These are phyloP conservation scores for Arctium minus DNA, from an alignment of 129 eudicot genomes.

Conservation along the genomic window DNA sequence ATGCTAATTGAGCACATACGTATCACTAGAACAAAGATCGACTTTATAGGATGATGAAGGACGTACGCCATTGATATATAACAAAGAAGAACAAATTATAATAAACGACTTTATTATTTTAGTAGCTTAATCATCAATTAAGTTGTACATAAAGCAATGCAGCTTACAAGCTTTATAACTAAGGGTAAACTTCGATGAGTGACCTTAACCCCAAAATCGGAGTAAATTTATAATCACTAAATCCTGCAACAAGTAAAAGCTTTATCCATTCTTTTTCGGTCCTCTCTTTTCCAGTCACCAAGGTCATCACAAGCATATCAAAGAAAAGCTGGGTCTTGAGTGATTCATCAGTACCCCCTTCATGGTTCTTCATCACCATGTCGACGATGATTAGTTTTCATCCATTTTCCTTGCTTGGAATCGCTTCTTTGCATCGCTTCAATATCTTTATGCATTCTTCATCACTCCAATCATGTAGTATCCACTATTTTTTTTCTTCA, in stretches of 20 bases:
- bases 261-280: constrained; percentile 35
- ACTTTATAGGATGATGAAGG: no score
- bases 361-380: constrained; percentile 8
- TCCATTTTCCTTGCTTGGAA: constrained; percentile 20
- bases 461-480: constrained; percentile 21
- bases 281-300: constrained; percentile 28
- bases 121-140: background rate
- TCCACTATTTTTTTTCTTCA: background rate
- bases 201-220: constrained; percentile 37
- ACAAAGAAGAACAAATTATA: no score
- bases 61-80: no score
- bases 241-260: constrained; percentile 26
- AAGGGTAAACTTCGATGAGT: constrained; percentile 39
- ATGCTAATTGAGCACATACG: no score
- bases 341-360: background rate
- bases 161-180: background rate
- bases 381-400: constrained; percentile 28
- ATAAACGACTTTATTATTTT: no score
- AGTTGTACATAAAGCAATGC: background rate
- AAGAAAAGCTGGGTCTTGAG: constrained; percentile 29
- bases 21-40: background rate
- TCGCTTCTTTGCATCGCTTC: constrained; percentile 29
- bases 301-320: constrained; percentile 33
- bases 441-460: constrained; percentile 13
- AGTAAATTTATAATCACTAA: constrained; percentile 19